Percentiles rank a stretch among this genome's conserved stretches.
phyloP scores from a whole-genome alignment of 73 alveolate species.

The Paraurostyla sp. region DNA sequence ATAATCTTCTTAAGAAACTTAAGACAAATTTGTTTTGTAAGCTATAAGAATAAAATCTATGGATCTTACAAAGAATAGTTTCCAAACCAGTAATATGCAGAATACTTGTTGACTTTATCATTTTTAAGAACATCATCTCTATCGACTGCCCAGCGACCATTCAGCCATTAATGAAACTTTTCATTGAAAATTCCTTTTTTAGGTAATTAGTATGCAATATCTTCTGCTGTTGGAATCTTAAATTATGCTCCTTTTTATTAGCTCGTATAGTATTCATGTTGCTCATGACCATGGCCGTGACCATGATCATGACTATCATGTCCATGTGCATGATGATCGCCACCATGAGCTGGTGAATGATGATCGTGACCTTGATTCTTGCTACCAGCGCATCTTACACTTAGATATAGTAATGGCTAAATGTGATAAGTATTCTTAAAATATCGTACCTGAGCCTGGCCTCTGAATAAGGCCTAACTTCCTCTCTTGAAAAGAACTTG shows the following conservation, averaged over 20 bases:
- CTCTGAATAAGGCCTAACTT: too few relatives aligned
- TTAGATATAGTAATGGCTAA: slow-evolving; percentile 2
- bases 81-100: slow-evolving; percentile 64
- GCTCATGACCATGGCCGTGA: background rate
- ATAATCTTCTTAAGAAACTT: background rate
- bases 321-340: background rate
- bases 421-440: background rate
- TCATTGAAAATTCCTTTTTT: slow-evolving; percentile 32
- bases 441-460: too few relatives aligned
- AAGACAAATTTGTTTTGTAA: slow-evolving; percentile 54
- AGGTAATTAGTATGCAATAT: slow-evolving; percentile 32
- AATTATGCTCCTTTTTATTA: background rate
- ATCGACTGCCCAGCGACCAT: slow-evolving; percentile 58
- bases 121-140: slow-evolving; percentile 54
- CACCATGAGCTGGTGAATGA: background rate
- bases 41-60: background rate
- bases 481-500: too few relatives aligned
- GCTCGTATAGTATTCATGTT: background rate
- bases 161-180: slow-evolving; percentile 28
- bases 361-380: slow-evolving; percentile 36
- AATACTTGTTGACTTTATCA: slow-evolving; percentile 31
- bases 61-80: slow-evolving; percentile 28
- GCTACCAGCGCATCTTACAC: slow-evolving; percentile 34
- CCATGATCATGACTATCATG: slow-evolving; percentile 6
- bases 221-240: slow-evolving; percentile 18